Conservation (phyloP, 306 rosid species). For the Acmispon strigosus region DNA sequence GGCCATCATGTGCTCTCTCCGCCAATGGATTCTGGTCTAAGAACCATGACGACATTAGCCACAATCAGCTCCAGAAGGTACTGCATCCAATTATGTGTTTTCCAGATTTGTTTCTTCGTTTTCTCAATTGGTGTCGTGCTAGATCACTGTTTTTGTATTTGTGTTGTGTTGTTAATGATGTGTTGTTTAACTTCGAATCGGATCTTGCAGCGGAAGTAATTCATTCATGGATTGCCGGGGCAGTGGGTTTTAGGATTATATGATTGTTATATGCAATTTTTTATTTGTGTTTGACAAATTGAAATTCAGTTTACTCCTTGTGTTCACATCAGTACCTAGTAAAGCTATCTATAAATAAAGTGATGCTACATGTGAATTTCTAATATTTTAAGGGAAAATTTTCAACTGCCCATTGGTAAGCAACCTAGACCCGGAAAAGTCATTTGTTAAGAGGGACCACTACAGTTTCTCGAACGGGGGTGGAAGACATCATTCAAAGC, state of each 20-base stretch:
- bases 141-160: slow-evolving; percentile 23
- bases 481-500: too few relatives aligned
- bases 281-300: slow-evolving; percentile 7
- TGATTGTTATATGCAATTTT: slow-evolving; percentile 4
- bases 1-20: slow-evolving; percentile 52
- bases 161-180: neutral
- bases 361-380: neutral
- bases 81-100: slow-evolving; percentile 10
- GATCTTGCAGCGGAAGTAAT: slow-evolving; percentile 32
- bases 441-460: too few relatives aligned
- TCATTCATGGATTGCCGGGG: neutral
- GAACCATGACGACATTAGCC: slow-evolving; percentile 58
- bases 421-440: too few relatives aligned
- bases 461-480: too few relatives aligned
- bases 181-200: slow-evolving; percentile 26
- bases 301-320: slow-evolving; percentile 5
- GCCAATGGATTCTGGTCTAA: slow-evolving; percentile 75
- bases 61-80: slow-evolving; percentile 76
- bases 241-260: neutral
- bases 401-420: neutral
- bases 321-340: neutral
- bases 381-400: neutral
- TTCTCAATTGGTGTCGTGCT: slow-evolving; percentile 3
- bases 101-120: slow-evolving; percentile 4
- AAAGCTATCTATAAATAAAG: neutral